These are phyloP conservation scores for Pyrenophora teres DNA, from an alignment of 2,329 filamentous ascomycete species.

Conservation along the genomic window DNA sequence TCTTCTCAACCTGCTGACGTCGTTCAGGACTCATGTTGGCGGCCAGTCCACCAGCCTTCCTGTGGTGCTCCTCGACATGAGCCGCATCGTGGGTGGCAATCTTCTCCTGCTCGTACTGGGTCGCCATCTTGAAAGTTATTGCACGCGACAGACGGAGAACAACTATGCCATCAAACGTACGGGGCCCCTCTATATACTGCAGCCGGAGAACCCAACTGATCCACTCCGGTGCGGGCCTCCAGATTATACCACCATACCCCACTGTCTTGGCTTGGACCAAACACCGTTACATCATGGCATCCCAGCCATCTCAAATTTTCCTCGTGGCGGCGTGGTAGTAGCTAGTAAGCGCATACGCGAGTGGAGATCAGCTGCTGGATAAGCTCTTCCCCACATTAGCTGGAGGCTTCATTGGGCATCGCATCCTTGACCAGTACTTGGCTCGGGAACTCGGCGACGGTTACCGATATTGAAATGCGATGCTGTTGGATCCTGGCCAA, in stretches of 20 bases:
- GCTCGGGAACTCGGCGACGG: neutral
- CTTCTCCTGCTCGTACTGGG: slow-evolving; percentile 13
- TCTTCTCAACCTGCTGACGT: slow-evolving; percentile 40
- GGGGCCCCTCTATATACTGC: slow-evolving; percentile 8
- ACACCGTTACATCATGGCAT: slow-evolving; percentile 8
- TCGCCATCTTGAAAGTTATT: slow-evolving; percentile 8
- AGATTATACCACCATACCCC: slow-evolving; percentile 8
- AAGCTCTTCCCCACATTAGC: neutral
- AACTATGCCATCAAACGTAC: neutral
- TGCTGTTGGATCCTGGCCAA: neutral
- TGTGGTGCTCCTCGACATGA: slow-evolving; percentile 11
- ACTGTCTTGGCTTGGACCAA: slow-evolving; percentile 6
- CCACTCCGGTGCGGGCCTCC: slow-evolving; percentile 7
- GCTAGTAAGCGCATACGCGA: neutral
- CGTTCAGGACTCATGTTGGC: slow-evolving; percentile 39
- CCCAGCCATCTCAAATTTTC: neutral
- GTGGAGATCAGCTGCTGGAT: neutral
- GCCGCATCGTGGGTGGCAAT: slow-evolving; percentile 11
- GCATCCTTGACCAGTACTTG: neutral
- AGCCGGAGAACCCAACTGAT: neutral
- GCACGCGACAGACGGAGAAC: neutral
- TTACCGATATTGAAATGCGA: neutral
- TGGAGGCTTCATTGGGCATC: neutral
- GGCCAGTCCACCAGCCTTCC: slow-evolving; percentile 18
- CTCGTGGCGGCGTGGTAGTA: neutral